Evolutionary conservation across 164 flowering plant species (phyloP).

Genomic region (Pachysandra terminalis): DNA sequence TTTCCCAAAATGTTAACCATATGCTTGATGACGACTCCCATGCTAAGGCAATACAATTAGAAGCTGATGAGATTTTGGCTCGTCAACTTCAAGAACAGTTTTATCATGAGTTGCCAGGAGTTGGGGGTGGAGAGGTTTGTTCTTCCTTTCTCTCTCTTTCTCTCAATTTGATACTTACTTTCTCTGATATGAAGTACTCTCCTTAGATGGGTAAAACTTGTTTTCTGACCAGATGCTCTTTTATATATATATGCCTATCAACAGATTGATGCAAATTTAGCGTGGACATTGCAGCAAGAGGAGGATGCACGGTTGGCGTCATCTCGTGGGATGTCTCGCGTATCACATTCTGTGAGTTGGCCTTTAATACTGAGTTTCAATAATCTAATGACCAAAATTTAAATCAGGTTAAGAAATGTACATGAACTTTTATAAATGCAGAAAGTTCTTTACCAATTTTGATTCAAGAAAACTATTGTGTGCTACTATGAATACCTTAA

Average conservation of each 20-base stretch:
- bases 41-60: conserved; percentile 67
- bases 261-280: conserved; percentile 66
- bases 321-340: conserved; percentile 24
- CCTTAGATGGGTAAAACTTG: conserved; percentile 1
- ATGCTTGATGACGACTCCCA: conserved; percentile 26
- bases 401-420: background rate
- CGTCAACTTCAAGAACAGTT: conserved; percentile 89
- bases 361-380: conserved; percentile 1
- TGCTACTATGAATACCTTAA: too few relatives aligned
- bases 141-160: background rate
- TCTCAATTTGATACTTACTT: background rate
- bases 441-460: too few relatives aligned
- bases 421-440: too few relatives aligned
- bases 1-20: conserved; percentile 12
- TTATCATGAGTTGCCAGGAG: conserved; percentile 50
- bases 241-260: background rate
- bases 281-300: conserved; percentile 59
- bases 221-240: conserved; percentile 7
- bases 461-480: too few relatives aligned
- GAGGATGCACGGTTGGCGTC: conserved; percentile 27
- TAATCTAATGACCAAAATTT: background rate
- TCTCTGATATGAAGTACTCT: background rate
- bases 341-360: conserved; percentile 41
- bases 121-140: conserved; percentile 48
- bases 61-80: conserved; percentile 88